Conservation (phyloP, 2,329 filamentous ascomycete species). For the Grosmannia penicillata region DNA sequence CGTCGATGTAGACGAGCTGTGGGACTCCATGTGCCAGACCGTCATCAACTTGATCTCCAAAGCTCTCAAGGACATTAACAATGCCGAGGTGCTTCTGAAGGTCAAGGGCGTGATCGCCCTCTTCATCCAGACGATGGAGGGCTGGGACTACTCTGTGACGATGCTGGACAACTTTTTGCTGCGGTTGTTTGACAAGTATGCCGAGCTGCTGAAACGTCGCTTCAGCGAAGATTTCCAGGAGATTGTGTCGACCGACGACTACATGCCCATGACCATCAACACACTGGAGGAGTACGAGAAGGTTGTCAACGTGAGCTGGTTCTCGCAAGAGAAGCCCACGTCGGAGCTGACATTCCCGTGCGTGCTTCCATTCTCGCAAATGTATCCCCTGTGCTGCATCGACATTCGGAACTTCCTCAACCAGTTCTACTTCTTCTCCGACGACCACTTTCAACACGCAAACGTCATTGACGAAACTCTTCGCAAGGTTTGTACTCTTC, state of each 20-base stretch:
- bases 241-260: conserved; percentile 84
- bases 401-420: conserved; percentile 96
- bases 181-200: conserved; percentile 87
- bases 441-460: conserved; percentile 87
- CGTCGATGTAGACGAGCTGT: conserved; percentile 91
- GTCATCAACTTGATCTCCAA: conserved; percentile 71
- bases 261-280: conserved; percentile 98
- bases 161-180: conserved; percentile 73
- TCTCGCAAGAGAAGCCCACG: conserved; percentile 63
- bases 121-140: conserved; percentile 98
- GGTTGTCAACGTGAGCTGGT: conserved; percentile 93
- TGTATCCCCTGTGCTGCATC: conserved; percentile 97
- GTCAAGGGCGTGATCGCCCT: conserved; percentile 86
- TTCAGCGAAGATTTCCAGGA: conserved; percentile 97
- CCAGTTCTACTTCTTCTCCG: conserved; percentile 95
- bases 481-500: conserved; percentile 40
- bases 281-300: conserved; percentile 86
- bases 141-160: conserved; percentile 77
- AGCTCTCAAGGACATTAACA: conserved; percentile 63
- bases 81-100: conserved; percentile 81
- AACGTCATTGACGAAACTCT: conserved; percentile 84
- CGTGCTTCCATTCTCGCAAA: conserved; percentile 94
- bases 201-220: conserved; percentile 72
- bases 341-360: conserved; percentile 80
- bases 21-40: conserved; percentile 93